A percentile compares a stretch with the other conserved stretches of the same genome.
These are phyloP conservation scores for Moesziomyces parantarcticus DNA, from an alignment of 1,284 basidiomycete genomes.

Conservation along the genomic window DNA sequence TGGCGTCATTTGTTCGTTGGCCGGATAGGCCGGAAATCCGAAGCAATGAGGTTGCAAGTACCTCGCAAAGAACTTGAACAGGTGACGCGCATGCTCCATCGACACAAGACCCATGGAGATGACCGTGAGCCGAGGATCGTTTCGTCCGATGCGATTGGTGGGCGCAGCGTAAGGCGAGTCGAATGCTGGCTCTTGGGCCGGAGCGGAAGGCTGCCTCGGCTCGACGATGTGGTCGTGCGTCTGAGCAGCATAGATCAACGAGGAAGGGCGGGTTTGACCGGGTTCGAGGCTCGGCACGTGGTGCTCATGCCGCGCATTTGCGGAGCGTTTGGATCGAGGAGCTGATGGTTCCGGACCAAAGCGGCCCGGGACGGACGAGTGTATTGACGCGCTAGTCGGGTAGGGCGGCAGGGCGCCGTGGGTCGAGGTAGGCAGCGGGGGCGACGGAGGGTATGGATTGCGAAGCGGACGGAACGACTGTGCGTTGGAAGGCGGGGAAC, in stretches of 20 bases:
- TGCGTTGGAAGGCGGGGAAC: slow-evolving; percentile 16
- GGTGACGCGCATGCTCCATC: slow-evolving; percentile 55
- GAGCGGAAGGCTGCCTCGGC: neutral
- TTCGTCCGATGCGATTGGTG: slow-evolving; percentile 43
- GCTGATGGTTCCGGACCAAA: neutral
- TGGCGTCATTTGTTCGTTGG: slow-evolving; percentile 59
- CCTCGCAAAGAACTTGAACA: slow-evolving; percentile 62
- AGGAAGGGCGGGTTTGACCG: slow-evolving; percentile 33
- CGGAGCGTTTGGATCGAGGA: neutral
- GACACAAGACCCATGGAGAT: slow-evolving; percentile 54
- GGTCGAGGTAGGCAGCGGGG: slow-evolving; percentile 7
- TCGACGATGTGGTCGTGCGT: slow-evolving; percentile 3
- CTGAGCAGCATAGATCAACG: slow-evolving; percentile 26
- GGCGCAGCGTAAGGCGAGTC: slow-evolving; percentile 47
- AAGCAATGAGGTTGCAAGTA: slow-evolving; percentile 58
- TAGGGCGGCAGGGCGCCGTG: neutral
- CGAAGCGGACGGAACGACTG: slow-evolving; percentile 19
- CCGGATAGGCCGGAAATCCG: slow-evolving; percentile 59
- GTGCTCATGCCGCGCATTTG: neutral
- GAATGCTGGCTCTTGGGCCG: neutral
- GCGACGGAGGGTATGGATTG: slow-evolving; percentile 16
- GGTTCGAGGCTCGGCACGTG: slow-evolving; percentile 15
- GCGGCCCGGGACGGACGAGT: slow-evolving; percentile 4
- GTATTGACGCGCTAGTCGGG: neutral
- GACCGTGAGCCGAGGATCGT: slow-evolving; percentile 58